Evolutionary conservation across 768 basidiomycete species (phyloP), one percentile per base, ranked within the genome.

Genomic region (Galerina marginata): DNA sequence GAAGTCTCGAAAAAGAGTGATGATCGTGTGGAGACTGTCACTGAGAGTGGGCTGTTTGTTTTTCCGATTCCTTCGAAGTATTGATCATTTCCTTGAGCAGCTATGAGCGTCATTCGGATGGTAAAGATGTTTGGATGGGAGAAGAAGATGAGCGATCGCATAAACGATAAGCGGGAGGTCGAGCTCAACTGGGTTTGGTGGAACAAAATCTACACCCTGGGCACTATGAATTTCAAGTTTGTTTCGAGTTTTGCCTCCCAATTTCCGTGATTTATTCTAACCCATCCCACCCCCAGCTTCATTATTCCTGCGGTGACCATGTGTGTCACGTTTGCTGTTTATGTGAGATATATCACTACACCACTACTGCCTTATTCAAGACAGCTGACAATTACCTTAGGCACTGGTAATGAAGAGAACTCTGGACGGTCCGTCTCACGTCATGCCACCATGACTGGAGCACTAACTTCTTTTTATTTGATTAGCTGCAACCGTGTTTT

Each of bases 61-160:
- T 4, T 14, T 20, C 20, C 1, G 20, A 15, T 37, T 9, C 36
- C 12, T 47, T 33, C 9, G 10, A 33, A 33, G 5, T 2, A 33
- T 7, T 20, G 29, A 15, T 47, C 45, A 6, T 20, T 11, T 62
- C 7, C 12, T 37, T 37, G 11, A 23, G 7, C 53, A 85, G 85
- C 78, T 3, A 78, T 86, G 72, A 81, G 79, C 59, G 81, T 85
- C 16, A 68, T 89, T 10, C 81, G 88, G 16, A 89, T 90, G 85
- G 77, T 89, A 66, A 91, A 91, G 71, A 73, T 91, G 40, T 90
- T 92, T 65, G 90, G 80, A 14, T 83, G 90, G 81, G 81, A 88
- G 79, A 82, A 82, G 58, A 80, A 84, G 48, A 82, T 88, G 69
- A 75, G 80, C 47, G 73, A 80, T 7, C 78, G 78, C 49, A 76